Evolutionary conservation across 225 moss, liverwort and hornwort genomes (phyloP).

Genomic region (Takakia lepidozioides): DNA sequence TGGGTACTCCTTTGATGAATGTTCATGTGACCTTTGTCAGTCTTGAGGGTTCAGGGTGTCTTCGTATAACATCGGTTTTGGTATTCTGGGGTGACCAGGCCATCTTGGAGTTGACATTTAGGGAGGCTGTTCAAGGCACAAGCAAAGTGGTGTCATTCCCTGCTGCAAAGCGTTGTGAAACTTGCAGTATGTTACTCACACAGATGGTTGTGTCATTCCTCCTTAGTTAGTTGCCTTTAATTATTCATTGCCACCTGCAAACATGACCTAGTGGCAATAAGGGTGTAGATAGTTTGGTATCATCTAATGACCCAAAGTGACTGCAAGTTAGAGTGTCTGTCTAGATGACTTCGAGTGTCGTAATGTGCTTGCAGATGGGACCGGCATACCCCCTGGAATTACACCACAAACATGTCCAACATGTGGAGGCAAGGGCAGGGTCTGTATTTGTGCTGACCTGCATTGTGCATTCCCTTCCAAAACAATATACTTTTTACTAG

Average conservation of each 20-base stretch:
- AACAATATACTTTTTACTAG: not conserved
- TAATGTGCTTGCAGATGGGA: conserved; percentile 17
- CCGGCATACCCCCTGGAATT: conserved; percentile 73
- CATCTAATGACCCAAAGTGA: too few relatives aligned
- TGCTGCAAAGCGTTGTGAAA: conserved; percentile 47
- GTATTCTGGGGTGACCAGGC: conserved; percentile 23
- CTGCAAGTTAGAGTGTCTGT: too few relatives aligned
- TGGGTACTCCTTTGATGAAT: too few relatives aligned
- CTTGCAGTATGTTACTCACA: too few relatives aligned
- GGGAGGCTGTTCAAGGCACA: conserved; percentile 80
- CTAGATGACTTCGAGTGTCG: too few relatives aligned
- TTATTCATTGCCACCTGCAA: too few relatives aligned
- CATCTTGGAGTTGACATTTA: conserved; percentile 62
- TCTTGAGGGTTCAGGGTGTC: too few relatives aligned
- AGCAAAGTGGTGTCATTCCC: conserved; percentile 58
- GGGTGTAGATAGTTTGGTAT: too few relatives aligned
- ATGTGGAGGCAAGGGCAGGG: conserved; percentile 72
- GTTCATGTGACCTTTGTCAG: too few relatives aligned
- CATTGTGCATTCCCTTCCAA: conserved; percentile 5
- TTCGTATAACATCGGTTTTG: conserved; percentile 3
- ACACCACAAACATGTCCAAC: conserved; percentile 46
- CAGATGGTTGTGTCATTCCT: too few relatives aligned
- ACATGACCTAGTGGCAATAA: too few relatives aligned
- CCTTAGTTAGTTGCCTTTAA: too few relatives aligned
- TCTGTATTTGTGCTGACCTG: conserved; percentile 23